Base-by-base conservation (phyloP, 306 rosid species). In the Heteromeles arbutifolia region DNA sequence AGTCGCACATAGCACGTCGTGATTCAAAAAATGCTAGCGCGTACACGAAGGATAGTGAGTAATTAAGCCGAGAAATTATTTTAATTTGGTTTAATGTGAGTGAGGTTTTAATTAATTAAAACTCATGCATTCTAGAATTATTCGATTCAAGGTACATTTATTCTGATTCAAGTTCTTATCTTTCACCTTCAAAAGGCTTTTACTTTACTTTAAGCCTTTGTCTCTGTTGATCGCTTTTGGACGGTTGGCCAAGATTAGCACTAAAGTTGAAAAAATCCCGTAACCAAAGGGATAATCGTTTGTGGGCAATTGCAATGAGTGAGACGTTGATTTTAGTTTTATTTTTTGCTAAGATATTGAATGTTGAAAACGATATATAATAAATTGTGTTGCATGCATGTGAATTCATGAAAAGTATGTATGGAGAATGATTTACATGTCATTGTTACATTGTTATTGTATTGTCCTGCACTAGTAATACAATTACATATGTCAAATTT, bases 271-370 rank as follows among this genome's bases (percentile, higher is more conserved):
- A 24, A 17, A 59, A 24, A 58, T 24, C 24, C 34, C 18, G 25
- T 59, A 8, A 41, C 57, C 69, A 73, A 58, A 39, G 25, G 24
- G 58, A 61, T 44, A 58, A 73, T 22, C 54, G 37, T 73, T 28
- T 58, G 39, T 41, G 28, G 68, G 18, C 67, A 8, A 71, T 15
- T 56, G 18, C 10, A 14, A 25, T 10, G 77, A 25, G 4, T 45
- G 50, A 11, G 77, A 73, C 41, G 17, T 39, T 67, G 24, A 26
- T 11, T 54, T 69, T 15, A 7, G 4, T 45, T 53, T 24, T 25
- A 5, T 37, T 52, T 52, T 41, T 26, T 31, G n/a, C 11, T 19
- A 57, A 61, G 59, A 8, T 24, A 68, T 56, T 50, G 32, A 25
- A 24, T 39, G 24, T 25, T 68, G 63, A 76, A 19, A 65, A 65